Conservation (phyloP, 805 yeast species). For the Zygoascus biomembranicola region DNA sequence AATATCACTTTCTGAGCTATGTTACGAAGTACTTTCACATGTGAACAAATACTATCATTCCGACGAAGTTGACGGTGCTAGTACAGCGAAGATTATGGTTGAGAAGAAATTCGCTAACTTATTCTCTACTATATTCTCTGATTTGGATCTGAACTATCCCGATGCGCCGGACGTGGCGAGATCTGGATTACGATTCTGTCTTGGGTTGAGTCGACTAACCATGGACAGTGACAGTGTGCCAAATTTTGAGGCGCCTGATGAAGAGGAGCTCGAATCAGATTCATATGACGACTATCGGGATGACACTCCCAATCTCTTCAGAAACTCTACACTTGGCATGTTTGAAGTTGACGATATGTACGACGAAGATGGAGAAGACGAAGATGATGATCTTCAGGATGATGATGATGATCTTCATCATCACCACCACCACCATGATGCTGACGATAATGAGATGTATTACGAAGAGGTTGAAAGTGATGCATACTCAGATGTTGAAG, state of each 20-base stretch:
- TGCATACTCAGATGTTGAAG: conserved; percentile 21
- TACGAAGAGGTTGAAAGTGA: conserved; percentile 20
- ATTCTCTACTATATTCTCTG: conserved; percentile 52
- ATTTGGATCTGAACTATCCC: conserved; percentile 68
- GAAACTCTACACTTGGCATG: conserved; percentile 90
- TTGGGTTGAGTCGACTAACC: conserved; percentile 38
- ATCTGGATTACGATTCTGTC: conserved; percentile 50
- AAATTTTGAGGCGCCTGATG: conserved; percentile 35
- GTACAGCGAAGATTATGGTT: conserved; percentile 54
- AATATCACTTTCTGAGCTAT: conserved; percentile 44
- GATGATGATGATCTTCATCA: conserved; percentile 17
- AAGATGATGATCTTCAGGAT: conserved; percentile 27
- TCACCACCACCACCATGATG: conserved; percentile 5
- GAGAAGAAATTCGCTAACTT: conserved; percentile 48
- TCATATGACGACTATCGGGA: conserved; percentile 33
- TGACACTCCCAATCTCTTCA: conserved; percentile 74
- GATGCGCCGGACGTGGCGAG: conserved; percentile 52
- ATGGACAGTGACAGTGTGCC: conserved; percentile 35
- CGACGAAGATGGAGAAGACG: conserved; percentile 55
- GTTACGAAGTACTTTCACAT: conserved; percentile 24
- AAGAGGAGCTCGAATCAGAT: conserved; percentile 46
- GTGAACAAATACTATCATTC: conserved; percentile 8
- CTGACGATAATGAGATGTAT: conserved; percentile 16
- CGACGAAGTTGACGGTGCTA: conserved; percentile 43
- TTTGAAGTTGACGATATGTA: conserved; percentile 67